Base-by-base conservation (phyloP, 345 rosid genomes). In the Orychophragmus violaceus region DNA sequence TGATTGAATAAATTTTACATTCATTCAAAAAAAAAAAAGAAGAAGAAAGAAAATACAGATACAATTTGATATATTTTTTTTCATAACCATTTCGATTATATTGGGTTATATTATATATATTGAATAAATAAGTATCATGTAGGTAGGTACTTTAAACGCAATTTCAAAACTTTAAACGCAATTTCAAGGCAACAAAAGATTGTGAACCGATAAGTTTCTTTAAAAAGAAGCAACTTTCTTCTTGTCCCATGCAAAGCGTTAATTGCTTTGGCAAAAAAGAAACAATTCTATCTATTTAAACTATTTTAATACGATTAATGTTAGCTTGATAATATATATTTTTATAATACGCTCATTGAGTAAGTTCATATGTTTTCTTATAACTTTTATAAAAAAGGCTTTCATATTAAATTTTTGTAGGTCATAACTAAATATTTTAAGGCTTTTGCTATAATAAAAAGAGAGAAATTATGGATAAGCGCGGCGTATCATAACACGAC, bases 121-220 rank as follows among this genome's bases (percentile, higher is more conserved):
- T 7, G 19, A 25, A 64, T 37, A 65, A 12, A 52, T 5, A 53
- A 66, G 50, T 25, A 52, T 39, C 10, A 8, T 19, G 51, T 37
- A 37, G 70, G 51, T 53, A n/a, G n/a, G n/a, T n/a, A n/a, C n/a
- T n/a, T n/a, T n/a, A n/a, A n/a, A n/a, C n/a, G n/a, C n/a, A n/a
- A n/a, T n/a, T n/a, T n/a, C n/a, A n/a, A n/a, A n/a, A 39, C 61
- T 37, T 65, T 39, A 4, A 39, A 52, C 39, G 60, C 61, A 65
- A 11, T 58, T 27, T 13, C 29, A 64, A 51, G 36, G 17, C 8
- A 50, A 39, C 3, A 27, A 27, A 36, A 25, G 16, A 21, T 61
- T 27, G 53, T 27, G 45, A 32, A 33, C 0, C 27, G 53, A 41
- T 66, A 8, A 39, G 70, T 27, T 53, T 66, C 53, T 19, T 66